A percentile compares a stretch with the other conserved stretches of the same genome.
Evolutionary conservation across 1,284 basidiomycete genomes (phyloP).

Genomic region (Leccinum insolens): DNA sequence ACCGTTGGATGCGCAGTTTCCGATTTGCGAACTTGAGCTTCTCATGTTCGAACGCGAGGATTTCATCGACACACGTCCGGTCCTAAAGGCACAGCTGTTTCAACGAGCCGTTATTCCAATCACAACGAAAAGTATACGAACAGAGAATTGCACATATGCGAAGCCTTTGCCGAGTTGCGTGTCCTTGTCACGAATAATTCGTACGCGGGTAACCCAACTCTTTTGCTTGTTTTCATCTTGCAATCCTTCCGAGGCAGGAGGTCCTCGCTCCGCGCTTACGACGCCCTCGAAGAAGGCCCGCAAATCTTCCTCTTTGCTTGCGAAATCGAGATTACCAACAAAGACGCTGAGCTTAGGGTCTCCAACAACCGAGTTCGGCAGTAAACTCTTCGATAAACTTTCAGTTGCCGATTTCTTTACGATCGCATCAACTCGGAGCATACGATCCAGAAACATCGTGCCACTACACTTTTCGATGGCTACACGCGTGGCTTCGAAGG

Average conservation of each 20-base stretch:
- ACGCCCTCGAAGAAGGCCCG: conserved; percentile 86
- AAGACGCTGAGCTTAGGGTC: conserved; percentile 89
- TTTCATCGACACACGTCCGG: conserved; percentile 86
- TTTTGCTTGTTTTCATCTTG: conserved; percentile 36
- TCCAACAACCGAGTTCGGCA: conserved; percentile 27
- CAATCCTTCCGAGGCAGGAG: conserved; percentile 33
- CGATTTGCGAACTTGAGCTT: conserved; percentile 91
- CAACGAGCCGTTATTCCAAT: conserved; percentile 8
- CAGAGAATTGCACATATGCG: conserved; percentile 89
- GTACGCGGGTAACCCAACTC: conserved; percentile 83
- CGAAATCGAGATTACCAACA: conserved; percentile 93
- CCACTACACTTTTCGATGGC: conserved; percentile 72
- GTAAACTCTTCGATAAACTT: conserved; percentile 2
- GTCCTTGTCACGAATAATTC: conserved; percentile 89
- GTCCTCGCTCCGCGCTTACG: conserved; percentile 75
- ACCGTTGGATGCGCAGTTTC: conserved; percentile 82
- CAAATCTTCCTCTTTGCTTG: conserved; percentile 88
- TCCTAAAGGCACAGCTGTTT: conserved; percentile 54
- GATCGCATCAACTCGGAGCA: conserved; percentile 75
- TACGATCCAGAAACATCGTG: conserved; percentile 73
- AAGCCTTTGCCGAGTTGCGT: conserved; percentile 99
- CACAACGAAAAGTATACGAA: conserved; percentile 43
- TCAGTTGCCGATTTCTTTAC: conserved; percentile 37
- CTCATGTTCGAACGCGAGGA: conserved; percentile 73
- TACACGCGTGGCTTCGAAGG: conserved; percentile 70